A percentile compares a stretch with the other conserved stretches of the same genome.
Conservation (phyloP, 805 yeast species). For the Hanseniaspora jakobsenii region DNA sequence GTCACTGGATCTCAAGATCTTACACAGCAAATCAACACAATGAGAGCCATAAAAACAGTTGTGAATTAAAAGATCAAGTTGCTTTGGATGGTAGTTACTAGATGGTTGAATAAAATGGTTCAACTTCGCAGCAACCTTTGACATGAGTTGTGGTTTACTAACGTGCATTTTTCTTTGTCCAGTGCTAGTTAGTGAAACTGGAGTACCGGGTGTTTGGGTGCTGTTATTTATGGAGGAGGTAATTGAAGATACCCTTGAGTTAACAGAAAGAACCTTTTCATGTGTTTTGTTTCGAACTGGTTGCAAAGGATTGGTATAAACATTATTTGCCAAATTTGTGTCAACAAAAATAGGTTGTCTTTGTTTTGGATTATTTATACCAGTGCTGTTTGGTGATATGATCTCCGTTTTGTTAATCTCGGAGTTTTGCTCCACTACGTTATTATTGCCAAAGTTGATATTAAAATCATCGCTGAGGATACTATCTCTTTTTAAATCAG, state of each 20-base stretch:
- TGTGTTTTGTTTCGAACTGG: conserved; percentile 27
- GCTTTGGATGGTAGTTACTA: conserved; percentile 50
- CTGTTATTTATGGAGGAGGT: conserved; percentile 17
- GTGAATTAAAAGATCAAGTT: conserved; percentile 83
- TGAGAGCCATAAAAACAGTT: conserved; percentile 84
- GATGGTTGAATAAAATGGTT: conserved; percentile 57
- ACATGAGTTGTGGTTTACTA: conserved; percentile 81
- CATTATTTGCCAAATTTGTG: neutral
- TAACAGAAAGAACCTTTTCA: conserved; percentile 19
- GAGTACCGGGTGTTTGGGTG: conserved; percentile 26
- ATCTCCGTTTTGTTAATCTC: no score
- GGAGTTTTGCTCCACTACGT: no score
- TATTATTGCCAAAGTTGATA: no score
- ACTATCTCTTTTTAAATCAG: no score
- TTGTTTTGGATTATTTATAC: neutral
- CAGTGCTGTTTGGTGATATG: neutral
- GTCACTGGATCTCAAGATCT: conserved; percentile 79
- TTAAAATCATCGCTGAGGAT: no score
- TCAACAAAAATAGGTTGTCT: neutral
- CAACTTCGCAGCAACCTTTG: conserved; percentile 71
- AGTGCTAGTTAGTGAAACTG: conserved; percentile 37
- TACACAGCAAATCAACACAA: conserved; percentile 83
- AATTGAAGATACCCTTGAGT: conserved; percentile 6
- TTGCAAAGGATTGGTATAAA: conserved; percentile 1
- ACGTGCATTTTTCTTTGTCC: conserved; percentile 38